These are phyloP conservation scores for Colletotrichum sp. DNA, from an alignment of 2,329 filamentous ascomycete species.

Conservation along the genomic window DNA sequence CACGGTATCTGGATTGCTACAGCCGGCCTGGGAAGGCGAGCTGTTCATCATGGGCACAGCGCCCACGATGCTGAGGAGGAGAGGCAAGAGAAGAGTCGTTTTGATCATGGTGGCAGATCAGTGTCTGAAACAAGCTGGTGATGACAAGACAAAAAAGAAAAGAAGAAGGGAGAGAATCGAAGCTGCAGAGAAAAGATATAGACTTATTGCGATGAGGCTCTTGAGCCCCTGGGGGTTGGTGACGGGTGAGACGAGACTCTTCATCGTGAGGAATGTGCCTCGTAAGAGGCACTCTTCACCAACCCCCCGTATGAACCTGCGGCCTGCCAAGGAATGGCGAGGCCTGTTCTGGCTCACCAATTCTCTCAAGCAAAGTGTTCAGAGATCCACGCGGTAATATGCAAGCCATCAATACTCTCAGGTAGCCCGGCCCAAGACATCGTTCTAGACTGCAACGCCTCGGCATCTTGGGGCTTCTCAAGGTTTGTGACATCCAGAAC, in stretches of 20 bases:
- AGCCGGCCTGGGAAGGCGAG: neutral
- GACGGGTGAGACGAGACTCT: neutral
- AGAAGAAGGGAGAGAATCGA: neutral
- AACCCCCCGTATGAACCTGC: neutral
- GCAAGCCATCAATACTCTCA: neutral
- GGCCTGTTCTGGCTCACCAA: neutral
- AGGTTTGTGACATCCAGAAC: neutral
- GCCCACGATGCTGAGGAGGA: constrained; percentile 3
- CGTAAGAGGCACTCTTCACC: neutral
- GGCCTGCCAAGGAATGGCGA: neutral
- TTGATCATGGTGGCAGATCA: neutral
- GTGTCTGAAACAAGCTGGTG: neutral
- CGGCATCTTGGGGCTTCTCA: neutral
- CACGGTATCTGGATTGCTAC: neutral
- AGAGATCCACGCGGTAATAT: neutral
- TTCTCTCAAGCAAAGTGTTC: neutral
- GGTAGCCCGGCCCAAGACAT: neutral
- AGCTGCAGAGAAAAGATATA: neutral
- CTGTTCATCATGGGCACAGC: neutral
- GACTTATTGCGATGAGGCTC: neutral
- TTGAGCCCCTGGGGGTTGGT: neutral
- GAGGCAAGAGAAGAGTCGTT: neutral
- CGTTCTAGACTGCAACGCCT: neutral
- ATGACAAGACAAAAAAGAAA: neutral
- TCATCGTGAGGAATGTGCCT: constrained; percentile 1